Base-by-base conservation (phyloP, 306 rosid species). In the Purshia tridentata region DNA sequence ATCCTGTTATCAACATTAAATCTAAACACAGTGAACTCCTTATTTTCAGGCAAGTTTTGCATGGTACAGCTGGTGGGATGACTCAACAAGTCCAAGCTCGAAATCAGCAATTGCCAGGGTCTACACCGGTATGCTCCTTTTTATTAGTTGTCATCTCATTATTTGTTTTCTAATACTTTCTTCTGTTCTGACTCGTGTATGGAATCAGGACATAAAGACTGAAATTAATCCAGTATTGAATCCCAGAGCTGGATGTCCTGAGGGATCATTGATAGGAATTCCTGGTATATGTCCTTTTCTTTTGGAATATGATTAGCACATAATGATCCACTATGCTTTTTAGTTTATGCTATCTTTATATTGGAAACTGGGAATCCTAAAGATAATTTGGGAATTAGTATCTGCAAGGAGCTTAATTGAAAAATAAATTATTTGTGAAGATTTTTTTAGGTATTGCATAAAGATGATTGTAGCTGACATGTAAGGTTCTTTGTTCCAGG, bases 51-150 rank as follows among this genome's bases (percentile, higher is more conserved):
- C 99, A 91, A 88, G 96, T 89, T 56, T 81, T 94, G 90, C 99
- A 91, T 68, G 89, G 87, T 70, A 16, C 97, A 66, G 84, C 90
- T 29, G 97, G 96, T 57, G 96, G 92, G 53, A 90, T 95, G 90
- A 86, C 97, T 87, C 89, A 93, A 56, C 99, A 95, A 85, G 93
- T 87, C 79, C 99, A 95, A 87, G 86, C 90, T 61, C 91, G 93
- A 65, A 86, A 81, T 83, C 99, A 90, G 84, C 99, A 88, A 75
- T 69, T 91, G 75, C 86, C 93, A 35, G 99, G 97, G 81, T 87
- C 99, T 72, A 77, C 93, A 14, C 83, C 80, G 88, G 99, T 95
- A 91, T 62, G 81, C 63, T 42, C 23, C 60, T 65, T 70, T 73
- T 74, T 50, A 8, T 15, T 72, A 69, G 40, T 53, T 35, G 59